Conservation (phyloP, 495 filamentous ascomycete species). For the Hamigera avellanea region DNA sequence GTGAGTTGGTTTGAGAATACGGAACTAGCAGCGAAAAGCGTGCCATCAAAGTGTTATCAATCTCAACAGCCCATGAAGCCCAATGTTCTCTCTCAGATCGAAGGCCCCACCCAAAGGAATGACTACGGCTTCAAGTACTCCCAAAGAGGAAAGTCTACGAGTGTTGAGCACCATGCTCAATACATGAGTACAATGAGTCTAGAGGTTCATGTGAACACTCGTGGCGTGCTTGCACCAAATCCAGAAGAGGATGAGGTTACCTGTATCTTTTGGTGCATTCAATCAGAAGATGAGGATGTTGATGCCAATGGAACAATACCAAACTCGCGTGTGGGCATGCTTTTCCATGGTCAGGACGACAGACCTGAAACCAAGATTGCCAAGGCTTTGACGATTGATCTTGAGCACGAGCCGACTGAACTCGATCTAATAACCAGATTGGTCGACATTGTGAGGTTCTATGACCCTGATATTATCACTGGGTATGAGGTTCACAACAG, state of each 20-base stretch:
- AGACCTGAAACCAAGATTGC: conserved; percentile 40
- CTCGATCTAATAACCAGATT: conserved; percentile 72
- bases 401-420: conserved; percentile 67
- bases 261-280: conserved; percentile 83
- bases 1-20: conserved; percentile 49
- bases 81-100: conserved; percentile 66
- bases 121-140: conserved; percentile 79
- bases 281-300: conserved; percentile 53
- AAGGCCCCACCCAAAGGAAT: conserved; percentile 78
- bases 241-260: conserved; percentile 84
- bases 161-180: conserved; percentile 73
- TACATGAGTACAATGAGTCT: conserved; percentile 97
- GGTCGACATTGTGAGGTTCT: conserved; percentile 70
- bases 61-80: conserved; percentile 7
- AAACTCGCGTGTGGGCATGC: conserved; percentile 46
- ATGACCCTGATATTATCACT: conserved; percentile 88
- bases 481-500: conserved; percentile 90
- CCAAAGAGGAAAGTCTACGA: conserved; percentile 62
- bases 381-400: conserved; percentile 39
- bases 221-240: conserved; percentile 68
- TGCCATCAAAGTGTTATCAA: too few species aligned
- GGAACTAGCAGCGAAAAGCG: conserved; percentile 5
- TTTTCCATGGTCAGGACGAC: conserved; percentile 27
- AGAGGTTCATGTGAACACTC: conserved; percentile 89
- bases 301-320: conserved; percentile 41